These are phyloP conservation scores for Avena insularis DNA, from an alignment of 176 grass and related monocot species.

Conservation along the genomic window DNA sequence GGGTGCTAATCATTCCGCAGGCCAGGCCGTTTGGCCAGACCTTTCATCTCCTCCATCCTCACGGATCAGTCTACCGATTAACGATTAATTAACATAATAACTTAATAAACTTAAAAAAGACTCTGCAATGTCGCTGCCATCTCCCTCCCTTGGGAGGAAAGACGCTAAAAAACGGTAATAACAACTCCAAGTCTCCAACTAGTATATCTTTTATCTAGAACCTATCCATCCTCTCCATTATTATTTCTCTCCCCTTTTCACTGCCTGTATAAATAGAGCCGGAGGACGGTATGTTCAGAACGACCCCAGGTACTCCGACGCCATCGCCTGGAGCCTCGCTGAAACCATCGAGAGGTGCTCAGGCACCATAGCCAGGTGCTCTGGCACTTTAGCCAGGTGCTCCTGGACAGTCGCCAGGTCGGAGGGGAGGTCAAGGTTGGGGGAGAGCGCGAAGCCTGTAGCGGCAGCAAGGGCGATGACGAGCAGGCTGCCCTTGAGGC, in stretches of 20 bases:
- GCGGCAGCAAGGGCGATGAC: slow-evolving; percentile 50
- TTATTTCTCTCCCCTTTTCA: slow-evolving; percentile 37
- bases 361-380: slow-evolving; percentile 45
- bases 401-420: slow-evolving; percentile 54
- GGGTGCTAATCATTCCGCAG: slow-evolving; percentile 38
- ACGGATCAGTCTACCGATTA: slow-evolving; percentile 50
- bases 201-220: slow-evolving; percentile 46
- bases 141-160: slow-evolving; percentile 35
- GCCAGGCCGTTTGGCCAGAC: slow-evolving; percentile 47
- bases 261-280: slow-evolving; percentile 4
- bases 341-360: background rate
- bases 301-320: background rate
- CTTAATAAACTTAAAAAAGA: background rate
- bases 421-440: slow-evolving; percentile 49
- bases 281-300: slow-evolving; percentile 4
- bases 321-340: background rate
- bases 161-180: slow-evolving; percentile 25
- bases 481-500: slow-evolving; percentile 67
- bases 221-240: slow-evolving; percentile 53
- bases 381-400: slow-evolving; percentile 52
- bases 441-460: slow-evolving; percentile 50
- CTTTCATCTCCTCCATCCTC: slow-evolving; percentile 35
- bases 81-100: slow-evolving; percentile 4
- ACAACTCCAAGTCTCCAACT: slow-evolving; percentile 42
- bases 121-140: slow-evolving; percentile 46